phyloP scores from a whole-genome alignment of 768 basidiomycete species.

The Pleurotus citrinopileatus region DNA sequence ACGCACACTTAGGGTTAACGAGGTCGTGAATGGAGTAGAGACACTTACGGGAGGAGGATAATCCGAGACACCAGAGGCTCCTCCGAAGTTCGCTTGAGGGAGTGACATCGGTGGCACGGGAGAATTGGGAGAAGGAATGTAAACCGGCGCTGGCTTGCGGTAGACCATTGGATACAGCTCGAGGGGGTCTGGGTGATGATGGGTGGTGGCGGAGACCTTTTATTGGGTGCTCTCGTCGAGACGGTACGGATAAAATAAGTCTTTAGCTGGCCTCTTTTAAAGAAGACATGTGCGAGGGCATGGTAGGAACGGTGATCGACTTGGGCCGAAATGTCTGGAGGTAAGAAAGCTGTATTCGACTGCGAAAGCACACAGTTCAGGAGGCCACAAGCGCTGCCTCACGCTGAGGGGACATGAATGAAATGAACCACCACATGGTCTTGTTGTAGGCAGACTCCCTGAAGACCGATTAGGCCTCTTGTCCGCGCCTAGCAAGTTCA shows the following conservation, averaged over 20 bases:
- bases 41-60: slow-evolving; percentile 9
- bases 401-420: not conserved
- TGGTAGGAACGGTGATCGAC: slow-evolving; percentile 5
- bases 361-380: not conserved
- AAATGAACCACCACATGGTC: slow-evolving; percentile 4
- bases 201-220: slow-evolving; percentile 19
- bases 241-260: not conserved
- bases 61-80: not conserved
- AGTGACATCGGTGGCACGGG: slow-evolving; percentile 30
- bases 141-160: slow-evolving; percentile 68
- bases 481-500: too few species aligned
- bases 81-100: not conserved
- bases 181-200: slow-evolving; percentile 23
- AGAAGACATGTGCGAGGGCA: not conserved
- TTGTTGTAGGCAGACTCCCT: not conserved
- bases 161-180: slow-evolving; percentile 43
- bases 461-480: not conserved
- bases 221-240: slow-evolving; percentile 8
- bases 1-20: not conserved
- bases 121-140: slow-evolving; percentile 59
- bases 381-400: slow-evolving; percentile 3
- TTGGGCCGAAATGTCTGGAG: slow-evolving; percentile 4
- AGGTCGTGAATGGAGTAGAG: not conserved
- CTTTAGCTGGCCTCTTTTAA: not conserved
- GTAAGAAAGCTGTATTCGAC: not conserved